phyloP scores from a whole-genome alignment of 441 rosid genomes.

The Lepidium campestre region DNA sequence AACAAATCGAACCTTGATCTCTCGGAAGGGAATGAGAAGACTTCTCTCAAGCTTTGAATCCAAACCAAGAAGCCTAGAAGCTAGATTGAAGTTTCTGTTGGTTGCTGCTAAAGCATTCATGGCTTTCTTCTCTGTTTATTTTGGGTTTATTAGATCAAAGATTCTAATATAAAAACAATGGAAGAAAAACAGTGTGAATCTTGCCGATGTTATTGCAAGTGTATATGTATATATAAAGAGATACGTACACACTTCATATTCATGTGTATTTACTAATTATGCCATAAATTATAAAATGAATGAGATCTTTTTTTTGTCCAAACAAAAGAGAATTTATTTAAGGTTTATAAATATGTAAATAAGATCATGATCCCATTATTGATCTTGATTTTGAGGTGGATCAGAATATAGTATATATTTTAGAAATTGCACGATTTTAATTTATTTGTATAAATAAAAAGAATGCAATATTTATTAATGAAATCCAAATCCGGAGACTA shows the following conservation, averaged over 20 bases:
- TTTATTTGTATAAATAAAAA: neutral
- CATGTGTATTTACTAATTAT: neutral
- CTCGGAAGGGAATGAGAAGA: conserved; percentile 88
- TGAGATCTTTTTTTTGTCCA: neutral
- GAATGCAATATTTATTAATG: neutral
- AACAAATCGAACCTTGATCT: conserved; percentile 58
- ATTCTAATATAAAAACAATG: neutral
- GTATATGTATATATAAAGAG: conserved; percentile 6
- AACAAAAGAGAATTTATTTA: neutral
- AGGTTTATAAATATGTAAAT: conserved; percentile 11
- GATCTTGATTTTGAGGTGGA: conserved; percentile 13
- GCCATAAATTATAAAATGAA: neutral
- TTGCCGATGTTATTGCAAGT: conserved; percentile 14
- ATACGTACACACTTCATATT: conserved; percentile 10
- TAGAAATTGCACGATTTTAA: neutral
- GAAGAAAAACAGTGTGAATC: neutral
- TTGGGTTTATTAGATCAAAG: neutral
- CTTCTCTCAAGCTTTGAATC: conserved; percentile 81
- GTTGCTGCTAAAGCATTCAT: conserved; percentile 97
- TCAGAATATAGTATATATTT: neutral
- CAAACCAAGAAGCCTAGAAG: conserved; percentile 79
- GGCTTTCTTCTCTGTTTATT: conserved; percentile 6
- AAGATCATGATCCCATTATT: conserved; percentile 7
- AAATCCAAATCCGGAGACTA: neutral
- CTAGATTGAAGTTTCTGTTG: conserved; percentile 79